Conservation (phyloP, 2,329 filamentous ascomycete genomes). For the Penicillium sp. region DNA sequence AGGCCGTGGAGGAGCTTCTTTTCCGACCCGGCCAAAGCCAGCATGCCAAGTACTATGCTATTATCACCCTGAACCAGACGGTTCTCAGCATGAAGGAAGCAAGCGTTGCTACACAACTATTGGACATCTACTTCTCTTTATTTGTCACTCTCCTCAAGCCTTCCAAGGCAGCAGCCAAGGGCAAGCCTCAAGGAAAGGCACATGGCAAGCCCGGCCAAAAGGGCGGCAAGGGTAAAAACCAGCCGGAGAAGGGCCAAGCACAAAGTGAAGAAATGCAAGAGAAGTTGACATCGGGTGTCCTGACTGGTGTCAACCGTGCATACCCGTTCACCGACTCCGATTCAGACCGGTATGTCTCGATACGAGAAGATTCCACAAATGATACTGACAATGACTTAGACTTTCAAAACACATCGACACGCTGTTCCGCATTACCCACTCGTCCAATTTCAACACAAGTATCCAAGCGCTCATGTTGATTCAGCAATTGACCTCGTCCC, state of each 20-base stretch:
- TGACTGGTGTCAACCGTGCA: slow-evolving; percentile 92
- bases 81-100: slow-evolving; percentile 82
- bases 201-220: slow-evolving; percentile 28
- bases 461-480: slow-evolving; percentile 93
- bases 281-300: slow-evolving; percentile 83
- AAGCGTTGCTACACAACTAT: slow-evolving; percentile 67
- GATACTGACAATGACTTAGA: slow-evolving; percentile 29
- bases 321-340: slow-evolving; percentile 86
- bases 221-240: slow-evolving; percentile 40
- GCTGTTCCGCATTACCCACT: slow-evolving; percentile 92
- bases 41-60: slow-evolving; percentile 88
- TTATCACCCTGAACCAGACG: slow-evolving; percentile 96
- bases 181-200: slow-evolving; percentile 41
- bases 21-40: slow-evolving; percentile 80
- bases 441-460: slow-evolving; percentile 97
- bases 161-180: slow-evolving; percentile 32
- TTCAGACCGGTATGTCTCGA: slow-evolving; percentile 57
- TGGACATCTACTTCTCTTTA: slow-evolving; percentile 86
- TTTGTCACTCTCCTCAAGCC: slow-evolving; percentile 75
- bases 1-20: slow-evolving; percentile 79
- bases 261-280: slow-evolving; percentile 68
- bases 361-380: neutral
- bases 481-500: slow-evolving; percentile 77
- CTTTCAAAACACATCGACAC: slow-evolving; percentile 88
- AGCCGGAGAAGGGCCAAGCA: slow-evolving; percentile 32